phyloP scores from a whole-genome alignment of 495 filamentous ascomycete species.

The Aspergillus heteromorphus region DNA sequence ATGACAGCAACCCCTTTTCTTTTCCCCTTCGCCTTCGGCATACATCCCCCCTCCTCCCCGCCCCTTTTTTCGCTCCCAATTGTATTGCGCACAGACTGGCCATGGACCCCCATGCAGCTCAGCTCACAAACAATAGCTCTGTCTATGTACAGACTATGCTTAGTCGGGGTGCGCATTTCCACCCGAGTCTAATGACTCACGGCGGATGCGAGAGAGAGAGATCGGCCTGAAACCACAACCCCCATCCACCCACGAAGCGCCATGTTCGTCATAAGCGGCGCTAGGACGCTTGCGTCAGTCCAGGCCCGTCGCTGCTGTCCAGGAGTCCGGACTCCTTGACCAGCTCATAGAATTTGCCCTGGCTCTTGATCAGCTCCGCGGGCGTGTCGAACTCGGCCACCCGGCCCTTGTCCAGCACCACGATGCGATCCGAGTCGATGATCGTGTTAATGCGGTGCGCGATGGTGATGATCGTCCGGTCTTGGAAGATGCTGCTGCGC shows the following conservation, averaged over 20 bases:
- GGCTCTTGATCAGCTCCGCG: slow-evolving; percentile 44
- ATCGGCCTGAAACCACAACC: slow-evolving; percentile 3
- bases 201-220: neutral
- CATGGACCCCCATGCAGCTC: neutral
- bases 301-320: slow-evolving; percentile 40
- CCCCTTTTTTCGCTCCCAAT: neutral
- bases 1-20: too few relatives aligned
- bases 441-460: slow-evolving; percentile 98
- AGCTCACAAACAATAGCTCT: neutral
- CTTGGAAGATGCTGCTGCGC: slow-evolving; percentile 61
- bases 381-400: slow-evolving; percentile 58
- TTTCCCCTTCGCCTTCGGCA: neutral
- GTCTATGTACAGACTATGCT: neutral
- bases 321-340: slow-evolving; percentile 52
- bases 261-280: slow-evolving; percentile 1
- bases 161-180: neutral
- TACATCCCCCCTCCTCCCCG: neutral
- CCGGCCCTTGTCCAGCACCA: slow-evolving; percentile 73
- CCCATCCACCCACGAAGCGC: slow-evolving; percentile 5
- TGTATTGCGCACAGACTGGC: slow-evolving; percentile 7
- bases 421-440: slow-evolving; percentile 83
- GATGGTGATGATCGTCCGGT: slow-evolving; percentile 96
- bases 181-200: slow-evolving; percentile 1
- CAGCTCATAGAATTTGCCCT: slow-evolving; percentile 52
- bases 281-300: slow-evolving; percentile 18